Conservation (phyloP, 2,329 filamentous ascomycete species). For the Waltergamsia citrina region DNA sequence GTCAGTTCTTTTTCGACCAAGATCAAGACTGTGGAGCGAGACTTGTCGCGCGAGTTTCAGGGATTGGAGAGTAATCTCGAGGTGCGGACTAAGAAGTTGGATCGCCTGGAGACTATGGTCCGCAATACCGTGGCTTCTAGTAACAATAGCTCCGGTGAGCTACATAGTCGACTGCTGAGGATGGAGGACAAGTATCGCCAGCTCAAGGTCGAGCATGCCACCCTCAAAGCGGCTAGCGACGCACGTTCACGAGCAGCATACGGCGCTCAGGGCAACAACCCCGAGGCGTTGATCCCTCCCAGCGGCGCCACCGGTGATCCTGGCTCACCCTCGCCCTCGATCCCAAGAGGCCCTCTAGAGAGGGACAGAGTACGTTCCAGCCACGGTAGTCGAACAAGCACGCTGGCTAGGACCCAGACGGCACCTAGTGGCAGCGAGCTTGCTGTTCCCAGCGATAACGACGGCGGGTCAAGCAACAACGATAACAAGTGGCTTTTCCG, state of each 20-base stretch:
- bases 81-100: constrained; percentile 71
- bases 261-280: constrained; percentile 24
- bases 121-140: constrained; percentile 51
- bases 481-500: constrained; percentile 80
- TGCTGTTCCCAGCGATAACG: constrained; percentile 9
- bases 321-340: constrained; percentile 39
- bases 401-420: constrained; percentile 19
- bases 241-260: constrained; percentile 41
- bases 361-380: constrained; percentile 14
- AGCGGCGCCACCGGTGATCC: constrained; percentile 19
- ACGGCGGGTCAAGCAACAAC: constrained; percentile 14
- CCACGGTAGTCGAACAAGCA: constrained; percentile 9
- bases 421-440: constrained; percentile 16
- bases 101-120: constrained; percentile 74
- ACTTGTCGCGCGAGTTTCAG: constrained; percentile 87
- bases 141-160: constrained; percentile 29
- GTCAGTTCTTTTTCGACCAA: constrained; percentile 69
- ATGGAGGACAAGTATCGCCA: constrained; percentile 53
- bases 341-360: constrained; percentile 36
- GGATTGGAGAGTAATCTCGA: constrained; percentile 74
- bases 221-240: constrained; percentile 55
- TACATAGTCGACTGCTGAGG: constrained; percentile 37
- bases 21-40: constrained; percentile 78
- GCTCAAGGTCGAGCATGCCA: constrained; percentile 57
- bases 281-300: constrained; percentile 21